A percentile compares a stretch with the other conserved stretches of the same genome.
These are phyloP conservation scores for Alternaria ventricosa DNA, from an alignment of 2,329 filamentous ascomycete species.

Conservation along the genomic window DNA sequence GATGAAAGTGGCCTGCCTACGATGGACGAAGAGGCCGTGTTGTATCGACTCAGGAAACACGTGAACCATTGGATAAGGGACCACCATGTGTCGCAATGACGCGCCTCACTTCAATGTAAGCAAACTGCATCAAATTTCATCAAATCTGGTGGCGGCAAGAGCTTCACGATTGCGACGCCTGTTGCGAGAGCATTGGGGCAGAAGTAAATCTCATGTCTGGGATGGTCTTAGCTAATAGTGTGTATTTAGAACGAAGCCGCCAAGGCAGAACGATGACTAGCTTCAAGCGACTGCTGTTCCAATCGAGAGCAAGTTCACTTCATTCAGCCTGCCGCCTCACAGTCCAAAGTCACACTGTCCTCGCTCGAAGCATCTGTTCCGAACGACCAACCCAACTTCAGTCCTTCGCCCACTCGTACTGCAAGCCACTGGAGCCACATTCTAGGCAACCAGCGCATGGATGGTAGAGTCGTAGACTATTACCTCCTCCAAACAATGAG, in stretches of 20 bases:
- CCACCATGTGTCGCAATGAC: background rate
- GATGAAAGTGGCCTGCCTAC: background rate
- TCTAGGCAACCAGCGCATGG: background rate
- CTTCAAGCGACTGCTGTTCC: background rate
- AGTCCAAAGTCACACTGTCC: background rate
- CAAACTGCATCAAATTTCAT: background rate
- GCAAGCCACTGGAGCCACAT: background rate
- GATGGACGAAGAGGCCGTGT: conserved; percentile 3
- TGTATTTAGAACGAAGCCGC: background rate
- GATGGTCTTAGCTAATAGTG: background rate
- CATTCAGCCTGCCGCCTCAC: background rate
- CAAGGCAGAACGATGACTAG: background rate
- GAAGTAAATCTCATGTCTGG: background rate
- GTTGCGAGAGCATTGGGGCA: background rate
- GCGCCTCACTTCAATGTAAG: background rate
- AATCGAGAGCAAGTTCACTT: background rate
- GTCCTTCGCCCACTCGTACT: background rate
- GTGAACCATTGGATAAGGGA: conserved; percentile 10
- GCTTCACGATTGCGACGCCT: background rate
- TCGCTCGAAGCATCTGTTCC: background rate
- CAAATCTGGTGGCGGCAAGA: background rate
- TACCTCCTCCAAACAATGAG: conserved; percentile 42
- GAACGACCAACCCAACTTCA: background rate
- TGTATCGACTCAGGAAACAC: conserved; percentile 6
- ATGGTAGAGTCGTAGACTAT: background rate